Conservation (phyloP, 139 green algal genomes). For the Spirogloea muscicola region DNA sequence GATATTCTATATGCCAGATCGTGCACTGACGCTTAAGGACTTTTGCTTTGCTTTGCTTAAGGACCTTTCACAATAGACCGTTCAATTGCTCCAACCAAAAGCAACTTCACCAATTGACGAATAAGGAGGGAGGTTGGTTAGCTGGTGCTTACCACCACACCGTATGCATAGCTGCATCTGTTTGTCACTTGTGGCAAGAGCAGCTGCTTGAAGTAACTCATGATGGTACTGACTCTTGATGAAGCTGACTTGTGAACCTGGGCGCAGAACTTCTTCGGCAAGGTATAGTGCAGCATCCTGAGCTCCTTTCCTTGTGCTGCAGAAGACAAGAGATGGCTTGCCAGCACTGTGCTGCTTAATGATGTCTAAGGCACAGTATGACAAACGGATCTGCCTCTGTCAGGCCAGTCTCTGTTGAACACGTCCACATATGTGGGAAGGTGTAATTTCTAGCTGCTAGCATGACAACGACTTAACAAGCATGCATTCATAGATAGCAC, state of each 20-base stretch:
- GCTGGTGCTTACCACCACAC: background rate
- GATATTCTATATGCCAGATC: background rate
- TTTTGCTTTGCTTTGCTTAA: background rate
- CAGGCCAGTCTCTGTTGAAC: background rate
- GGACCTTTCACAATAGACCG: slow-evolving; percentile 8
- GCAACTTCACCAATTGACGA: background rate
- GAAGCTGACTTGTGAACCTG: slow-evolving; percentile 21
- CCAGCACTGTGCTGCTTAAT: slow-evolving; percentile 66
- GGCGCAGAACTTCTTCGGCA: slow-evolving; percentile 30
- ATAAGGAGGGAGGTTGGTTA: background rate
- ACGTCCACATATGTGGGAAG: slow-evolving; percentile 5
- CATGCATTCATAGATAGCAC: too few relatives aligned
- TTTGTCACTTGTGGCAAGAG: slow-evolving; percentile 13
- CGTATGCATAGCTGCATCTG: slow-evolving; percentile 31
- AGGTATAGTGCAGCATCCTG: slow-evolving; percentile 65
- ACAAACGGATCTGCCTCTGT: slow-evolving; percentile 47
- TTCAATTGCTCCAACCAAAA: background rate
- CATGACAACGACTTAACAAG: too few relatives aligned
- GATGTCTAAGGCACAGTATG: slow-evolving; percentile 62
- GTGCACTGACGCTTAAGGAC: too few relatives aligned
- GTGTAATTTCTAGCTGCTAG: background rate
- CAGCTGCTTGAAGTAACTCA: slow-evolving; percentile 23
- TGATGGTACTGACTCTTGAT: slow-evolving; percentile 39
- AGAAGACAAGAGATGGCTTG: slow-evolving; percentile 87
- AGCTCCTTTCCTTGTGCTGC: slow-evolving; percentile 78